phyloP scores from a whole-genome alignment of 2,329 filamentous ascomycete species.

The Colletotrichum cordylinicola region DNA sequence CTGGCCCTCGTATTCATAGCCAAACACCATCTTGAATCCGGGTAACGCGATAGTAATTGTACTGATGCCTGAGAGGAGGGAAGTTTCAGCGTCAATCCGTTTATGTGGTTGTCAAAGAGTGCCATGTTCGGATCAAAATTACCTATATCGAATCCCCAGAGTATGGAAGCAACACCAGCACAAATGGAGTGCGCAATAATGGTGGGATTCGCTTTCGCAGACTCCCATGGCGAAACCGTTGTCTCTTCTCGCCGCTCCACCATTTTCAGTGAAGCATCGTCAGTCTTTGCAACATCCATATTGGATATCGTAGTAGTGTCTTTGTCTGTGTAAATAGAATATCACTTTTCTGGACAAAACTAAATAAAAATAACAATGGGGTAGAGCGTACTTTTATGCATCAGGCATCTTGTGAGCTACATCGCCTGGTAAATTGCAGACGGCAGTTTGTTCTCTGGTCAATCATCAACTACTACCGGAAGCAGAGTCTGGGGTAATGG shows the following conservation, averaged over 20 bases:
- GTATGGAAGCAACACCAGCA: neutral
- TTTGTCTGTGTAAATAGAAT: neutral
- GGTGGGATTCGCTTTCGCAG: neutral
- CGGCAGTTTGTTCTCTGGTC: too few relatives aligned
- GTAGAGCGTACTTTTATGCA: too few relatives aligned
- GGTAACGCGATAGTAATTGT: constrained; percentile 29
- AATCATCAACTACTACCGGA: too few relatives aligned
- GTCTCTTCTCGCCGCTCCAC: neutral
- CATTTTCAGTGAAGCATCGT: neutral
- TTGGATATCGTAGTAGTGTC: neutral
- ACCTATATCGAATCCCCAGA: neutral
- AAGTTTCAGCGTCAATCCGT: too few relatives aligned
- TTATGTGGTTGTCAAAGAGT: neutral
- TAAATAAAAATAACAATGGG: too few relatives aligned
- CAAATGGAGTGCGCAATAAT: neutral
- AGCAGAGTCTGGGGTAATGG: too few relatives aligned
- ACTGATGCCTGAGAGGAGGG: neutral
- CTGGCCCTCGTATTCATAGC: constrained; percentile 32
- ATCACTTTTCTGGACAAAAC: too few relatives aligned
- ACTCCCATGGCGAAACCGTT: neutral
- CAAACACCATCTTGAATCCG: constrained; percentile 39
- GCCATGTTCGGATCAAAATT: neutral
- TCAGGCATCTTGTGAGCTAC: too few relatives aligned
- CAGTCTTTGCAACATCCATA: neutral
- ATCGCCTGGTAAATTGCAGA: too few relatives aligned